A percentile compares a stretch with the other conserved stretches of the same genome.
phyloP scores from a whole-genome alignment of 805 yeast genomes.

The Suhomyces xylopsoci region DNA sequence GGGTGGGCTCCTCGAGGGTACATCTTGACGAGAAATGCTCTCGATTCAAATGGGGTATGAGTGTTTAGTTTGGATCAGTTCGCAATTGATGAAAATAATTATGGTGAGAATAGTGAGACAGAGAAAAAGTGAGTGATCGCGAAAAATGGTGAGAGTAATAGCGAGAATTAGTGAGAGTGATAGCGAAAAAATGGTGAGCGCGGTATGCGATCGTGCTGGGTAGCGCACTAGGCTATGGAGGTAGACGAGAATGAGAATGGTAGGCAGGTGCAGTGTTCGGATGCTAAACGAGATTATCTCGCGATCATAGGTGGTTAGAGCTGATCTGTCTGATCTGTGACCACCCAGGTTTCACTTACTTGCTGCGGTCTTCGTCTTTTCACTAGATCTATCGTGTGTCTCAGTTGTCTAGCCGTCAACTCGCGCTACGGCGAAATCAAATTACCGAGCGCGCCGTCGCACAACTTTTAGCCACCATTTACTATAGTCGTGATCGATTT shows the following conservation, averaged over 20 bases:
- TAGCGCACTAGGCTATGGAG: no score
- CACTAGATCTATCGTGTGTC: background rate
- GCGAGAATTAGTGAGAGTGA: background rate
- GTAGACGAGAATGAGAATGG: no score
- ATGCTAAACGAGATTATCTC: background rate
- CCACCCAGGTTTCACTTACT: no score
- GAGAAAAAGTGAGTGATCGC: background rate
- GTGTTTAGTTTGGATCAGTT: background rate
- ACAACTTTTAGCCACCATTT: background rate
- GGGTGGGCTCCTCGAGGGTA: constrained; percentile 5
- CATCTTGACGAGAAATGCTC: background rate
- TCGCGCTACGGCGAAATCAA: background rate
- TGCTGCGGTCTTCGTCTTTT: no score
- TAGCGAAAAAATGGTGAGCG: background rate
- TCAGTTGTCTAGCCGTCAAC: background rate
- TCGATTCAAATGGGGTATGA: background rate
- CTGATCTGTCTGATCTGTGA: no score
- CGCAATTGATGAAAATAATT: background rate
- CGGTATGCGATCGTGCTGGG: background rate
- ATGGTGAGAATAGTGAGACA: background rate
- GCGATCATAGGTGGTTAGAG: no score
- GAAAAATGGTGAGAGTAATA: background rate
- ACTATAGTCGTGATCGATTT: no score
- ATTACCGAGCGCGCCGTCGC: background rate
- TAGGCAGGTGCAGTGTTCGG: background rate